Base-by-base conservation (phyloP, 495 filamentous ascomycete species). In the Penicilliopsis zonata region DNA sequence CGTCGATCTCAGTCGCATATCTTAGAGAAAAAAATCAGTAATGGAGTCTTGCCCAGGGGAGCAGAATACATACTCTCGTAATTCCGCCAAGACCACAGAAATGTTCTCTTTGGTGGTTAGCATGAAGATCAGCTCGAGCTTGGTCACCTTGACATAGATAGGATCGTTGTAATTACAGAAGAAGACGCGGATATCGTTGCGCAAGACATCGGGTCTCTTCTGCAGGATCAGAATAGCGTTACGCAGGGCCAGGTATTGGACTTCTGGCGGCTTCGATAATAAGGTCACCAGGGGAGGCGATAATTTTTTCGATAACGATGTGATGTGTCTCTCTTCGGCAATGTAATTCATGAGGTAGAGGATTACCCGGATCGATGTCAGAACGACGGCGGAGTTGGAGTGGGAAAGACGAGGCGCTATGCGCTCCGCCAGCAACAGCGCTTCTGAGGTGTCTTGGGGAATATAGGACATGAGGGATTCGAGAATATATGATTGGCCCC, bases 111-210 rank as follows among this genome's bases (percentile, higher is more conserved):
- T 86, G 14, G 77, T 93, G 9, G 90, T 92, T 31, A 99, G 70
- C 90, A 96, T 99, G 62, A 96, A 96, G 47, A 99, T 96, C 36
- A 99, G 67, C 53, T 99, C 90, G 31, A 99, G 70, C 56, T 99
- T 99, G 9, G 92, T 96, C 42, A 99, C 90, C 57, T 99, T 99
- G 61, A 99, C 90, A 47, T 99, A 99, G 35, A 96, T 96, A 0
- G 92, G 90, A 47, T 99, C 90, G 44, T 99, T 99, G 63, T 99
- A 99, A 69, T 99, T 99, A 72, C 90, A 99, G 59, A 98, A 98
- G 60, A 99, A 99, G 28, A 96, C 88, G 8, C 90, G 72, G 36
- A 99, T 94, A 56, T 99, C 90, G 55, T 94, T 96, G 23, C 90
- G 73, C 5, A 99, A 63, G 2, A 99, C 86, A 42, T 96, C 90